These are phyloP conservation scores for Botrytis sinoallii DNA, from an alignment of 2,329 filamentous ascomycete species.

Conservation along the genomic window DNA sequence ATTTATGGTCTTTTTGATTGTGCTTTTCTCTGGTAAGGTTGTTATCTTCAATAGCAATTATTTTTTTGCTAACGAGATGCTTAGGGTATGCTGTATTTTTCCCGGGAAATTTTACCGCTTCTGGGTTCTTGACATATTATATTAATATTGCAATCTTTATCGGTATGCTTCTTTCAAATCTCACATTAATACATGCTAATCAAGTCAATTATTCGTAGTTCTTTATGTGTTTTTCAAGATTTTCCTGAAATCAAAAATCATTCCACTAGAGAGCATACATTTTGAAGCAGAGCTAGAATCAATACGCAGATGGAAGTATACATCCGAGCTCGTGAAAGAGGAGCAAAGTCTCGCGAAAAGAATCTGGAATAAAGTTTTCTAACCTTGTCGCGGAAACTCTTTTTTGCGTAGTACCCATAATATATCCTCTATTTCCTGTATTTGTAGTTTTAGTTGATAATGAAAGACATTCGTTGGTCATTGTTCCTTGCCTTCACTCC, in stretches of 20 bases:
- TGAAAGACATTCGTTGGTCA: background rate
- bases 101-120: slow-evolving; percentile 50
- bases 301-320: slow-evolving; percentile 4
- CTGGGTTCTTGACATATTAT: slow-evolving; percentile 60
- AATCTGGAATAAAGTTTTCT: slow-evolving; percentile 12
- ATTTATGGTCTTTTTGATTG: slow-evolving; percentile 53
- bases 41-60: background rate
- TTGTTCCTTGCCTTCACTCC: background rate
- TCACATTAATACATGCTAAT: background rate
- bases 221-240: slow-evolving; percentile 17
- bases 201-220: slow-evolving; percentile 19
- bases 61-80: background rate
- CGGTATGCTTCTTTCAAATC: background rate
- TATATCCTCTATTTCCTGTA: background rate
- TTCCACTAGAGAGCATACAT: slow-evolving; percentile 10
- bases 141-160: slow-evolving; percentile 61
- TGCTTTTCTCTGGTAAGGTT: slow-evolving; percentile 47
- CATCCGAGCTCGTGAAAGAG: background rate
- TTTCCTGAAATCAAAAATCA: slow-evolving; percentile 8
- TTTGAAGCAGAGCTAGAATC: background rate
- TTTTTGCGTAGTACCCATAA: background rate
- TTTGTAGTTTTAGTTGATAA: background rate
- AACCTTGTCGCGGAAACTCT: background rate
- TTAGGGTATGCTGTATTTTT: background rate
- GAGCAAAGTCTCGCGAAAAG: background rate